phyloP scores from a whole-genome alignment of 257 asterid genomes.

The Ballota nigra region DNA sequence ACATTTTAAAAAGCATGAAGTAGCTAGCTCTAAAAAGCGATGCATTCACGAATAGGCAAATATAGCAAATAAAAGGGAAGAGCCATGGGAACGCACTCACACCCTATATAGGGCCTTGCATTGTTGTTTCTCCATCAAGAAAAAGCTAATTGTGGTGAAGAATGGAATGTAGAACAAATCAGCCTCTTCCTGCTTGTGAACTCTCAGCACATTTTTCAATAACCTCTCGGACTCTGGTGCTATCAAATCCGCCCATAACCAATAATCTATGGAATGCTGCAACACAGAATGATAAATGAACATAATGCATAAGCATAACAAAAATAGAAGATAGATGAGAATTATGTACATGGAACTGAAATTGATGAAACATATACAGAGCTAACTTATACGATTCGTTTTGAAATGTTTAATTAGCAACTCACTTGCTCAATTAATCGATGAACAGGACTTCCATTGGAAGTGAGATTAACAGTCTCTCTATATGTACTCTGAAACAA shows the following conservation, averaged over 20 bases:
- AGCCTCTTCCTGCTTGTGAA: constrained; percentile 81
- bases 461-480: constrained; percentile 74
- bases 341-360: constrained; percentile 17
- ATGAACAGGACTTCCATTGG: constrained; percentile 98
- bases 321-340: background rate
- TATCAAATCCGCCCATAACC: constrained; percentile 97
- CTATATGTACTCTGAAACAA: constrained; percentile 59
- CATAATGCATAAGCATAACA: background rate
- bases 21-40: constrained; percentile 8
- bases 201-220: constrained; percentile 78
- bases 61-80: background rate
- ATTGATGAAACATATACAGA: background rate
- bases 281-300: background rate
- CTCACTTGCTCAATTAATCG: constrained; percentile 86
- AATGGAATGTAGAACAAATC: constrained; percentile 94
- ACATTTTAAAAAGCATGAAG: background rate
- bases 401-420: constrained; percentile 1
- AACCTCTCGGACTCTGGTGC: constrained; percentile 75
- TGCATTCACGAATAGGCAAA: constrained; percentile 9
- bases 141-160: constrained; percentile 90
- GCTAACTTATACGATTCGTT: background rate
- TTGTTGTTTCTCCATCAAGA: constrained; percentile 84
- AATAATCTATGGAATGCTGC: constrained; percentile 95
- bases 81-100: constrained; percentile 81
- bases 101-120: constrained; percentile 99